phyloP scores from a whole-genome alignment of 2,329 filamentous ascomycete genomes.

The Xylariaceae sp. region DNA sequence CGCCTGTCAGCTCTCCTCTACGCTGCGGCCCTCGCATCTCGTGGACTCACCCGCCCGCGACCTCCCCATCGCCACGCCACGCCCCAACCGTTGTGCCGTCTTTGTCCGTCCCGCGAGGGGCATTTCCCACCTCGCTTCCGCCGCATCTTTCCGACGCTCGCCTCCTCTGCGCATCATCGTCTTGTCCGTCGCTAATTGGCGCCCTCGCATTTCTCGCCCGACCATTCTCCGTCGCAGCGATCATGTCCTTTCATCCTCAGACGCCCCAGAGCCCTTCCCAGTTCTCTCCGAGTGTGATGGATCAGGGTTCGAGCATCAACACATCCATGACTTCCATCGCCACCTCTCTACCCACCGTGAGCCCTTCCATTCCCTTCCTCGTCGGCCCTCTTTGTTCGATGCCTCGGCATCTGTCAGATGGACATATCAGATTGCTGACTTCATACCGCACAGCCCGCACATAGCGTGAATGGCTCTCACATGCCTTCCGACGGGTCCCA shows the following conservation, averaged over 20 bases:
- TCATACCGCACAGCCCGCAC: conserved; percentile 23
- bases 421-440: conserved; percentile 8
- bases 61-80: conserved; percentile 1
- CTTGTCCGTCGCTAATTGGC: too few species aligned
- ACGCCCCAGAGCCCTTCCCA: conserved; percentile 66
- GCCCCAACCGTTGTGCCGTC: too few species aligned
- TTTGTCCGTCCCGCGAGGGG: too few species aligned
- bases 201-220: background rate
- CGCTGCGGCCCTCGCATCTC: conserved; percentile 8
- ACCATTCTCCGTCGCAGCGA: conserved; percentile 36
- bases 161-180: too few species aligned
- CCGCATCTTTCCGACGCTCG: too few species aligned
- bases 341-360: conserved; percentile 52
- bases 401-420: background rate
- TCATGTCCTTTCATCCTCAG: conserved; percentile 64
- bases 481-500: conserved; percentile 37
- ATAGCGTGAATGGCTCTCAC: conserved; percentile 28
- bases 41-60: conserved; percentile 12
- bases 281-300: conserved; percentile 53
- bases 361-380: conserved; percentile 8
- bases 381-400: background rate
- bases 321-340: conserved; percentile 49
- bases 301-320: conserved; percentile 47
- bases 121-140: too few species aligned
- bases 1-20: conserved; percentile 8